Evolutionary conservation across 169 alveolate species (phyloP).

Genomic region (Theileria orientalis): DNA sequence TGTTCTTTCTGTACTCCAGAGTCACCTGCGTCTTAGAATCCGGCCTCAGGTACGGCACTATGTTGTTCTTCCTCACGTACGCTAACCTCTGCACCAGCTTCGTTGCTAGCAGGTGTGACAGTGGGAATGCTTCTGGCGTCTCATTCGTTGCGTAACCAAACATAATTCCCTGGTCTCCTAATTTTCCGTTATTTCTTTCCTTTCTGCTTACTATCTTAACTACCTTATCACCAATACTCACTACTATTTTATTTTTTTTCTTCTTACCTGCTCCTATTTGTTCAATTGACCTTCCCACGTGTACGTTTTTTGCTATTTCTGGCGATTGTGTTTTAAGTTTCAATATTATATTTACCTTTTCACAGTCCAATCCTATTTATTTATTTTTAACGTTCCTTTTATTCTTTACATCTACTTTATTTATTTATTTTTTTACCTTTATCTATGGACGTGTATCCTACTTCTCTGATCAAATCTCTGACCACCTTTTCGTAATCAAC

Average conservation of each 20-base stretch:
- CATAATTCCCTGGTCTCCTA: constrained; percentile 99
- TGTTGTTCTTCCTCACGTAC: constrained; percentile 89
- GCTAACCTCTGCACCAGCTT: constrained; percentile 90
- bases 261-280: constrained; percentile 90
- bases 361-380: constrained; percentile 90
- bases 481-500: constrained; percentile 91
- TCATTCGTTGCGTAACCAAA: constrained; percentile 99
- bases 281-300: constrained; percentile 87
- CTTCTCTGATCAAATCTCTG: constrained; percentile 89
- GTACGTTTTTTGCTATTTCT: constrained; percentile 97
- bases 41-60: constrained; percentile 94
- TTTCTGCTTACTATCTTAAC: not conserved
- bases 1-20: constrained; percentile 80
- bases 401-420: too few relatives aligned
- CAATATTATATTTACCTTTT: constrained; percentile 90
- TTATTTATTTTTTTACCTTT: constrained; percentile 75
- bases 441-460: constrained; percentile 87
- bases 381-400: constrained; percentile 75
- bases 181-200: constrained; percentile 7
- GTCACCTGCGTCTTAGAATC: constrained; percentile 99
- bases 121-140: constrained; percentile 95
- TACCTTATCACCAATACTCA: too few relatives aligned
- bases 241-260: not conserved
- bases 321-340: constrained; percentile 92
- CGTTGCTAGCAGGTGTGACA: constrained; percentile 95